These are phyloP conservation scores for Clarireedia monteithiana DNA, from an alignment of 2,329 filamentous ascomycete genomes.

Conservation along the genomic window DNA sequence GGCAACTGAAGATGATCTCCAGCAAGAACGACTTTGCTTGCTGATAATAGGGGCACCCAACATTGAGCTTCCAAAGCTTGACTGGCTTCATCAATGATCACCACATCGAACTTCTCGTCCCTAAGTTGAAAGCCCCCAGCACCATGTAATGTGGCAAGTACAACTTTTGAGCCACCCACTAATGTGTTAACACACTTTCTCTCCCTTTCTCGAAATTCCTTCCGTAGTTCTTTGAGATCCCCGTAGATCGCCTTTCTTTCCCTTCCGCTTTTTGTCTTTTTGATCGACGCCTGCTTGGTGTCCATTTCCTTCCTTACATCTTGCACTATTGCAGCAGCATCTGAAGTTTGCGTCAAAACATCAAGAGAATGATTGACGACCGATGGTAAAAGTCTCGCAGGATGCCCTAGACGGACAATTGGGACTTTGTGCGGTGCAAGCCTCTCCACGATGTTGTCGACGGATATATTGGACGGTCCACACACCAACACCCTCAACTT, in stretches of 20 bases:
- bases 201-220: conserved; percentile 83
- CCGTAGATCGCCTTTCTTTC: conserved; percentile 77
- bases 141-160: conserved; percentile 87
- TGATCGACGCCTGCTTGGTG: conserved; percentile 77
- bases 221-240: conserved; percentile 76
- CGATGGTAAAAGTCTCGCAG: conserved; percentile 79
- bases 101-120: conserved; percentile 78
- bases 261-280: conserved; percentile 73
- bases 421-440: conserved; percentile 77
- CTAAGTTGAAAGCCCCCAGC: conserved; percentile 79
- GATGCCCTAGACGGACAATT: conserved; percentile 86
- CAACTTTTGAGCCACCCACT: conserved; percentile 71
- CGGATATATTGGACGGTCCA: conserved; percentile 91
- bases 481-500: conserved; percentile 80
- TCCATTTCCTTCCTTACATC: conserved; percentile 93
- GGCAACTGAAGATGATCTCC: conserved; percentile 93
- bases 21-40: conserved; percentile 79
- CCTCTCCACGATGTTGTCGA: conserved; percentile 96
- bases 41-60: conserved; percentile 82
- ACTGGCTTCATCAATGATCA: conserved; percentile 92
- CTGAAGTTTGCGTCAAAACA: conserved; percentile 81
- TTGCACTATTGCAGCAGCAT: conserved; percentile 80
- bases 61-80: conserved; percentile 95
- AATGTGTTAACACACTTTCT: conserved; percentile 70
- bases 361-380: conserved; percentile 88